These are phyloP conservation scores for Lonicera japonica DNA, from an alignment of 129 eudicot genomes.

Conservation along the genomic window DNA sequence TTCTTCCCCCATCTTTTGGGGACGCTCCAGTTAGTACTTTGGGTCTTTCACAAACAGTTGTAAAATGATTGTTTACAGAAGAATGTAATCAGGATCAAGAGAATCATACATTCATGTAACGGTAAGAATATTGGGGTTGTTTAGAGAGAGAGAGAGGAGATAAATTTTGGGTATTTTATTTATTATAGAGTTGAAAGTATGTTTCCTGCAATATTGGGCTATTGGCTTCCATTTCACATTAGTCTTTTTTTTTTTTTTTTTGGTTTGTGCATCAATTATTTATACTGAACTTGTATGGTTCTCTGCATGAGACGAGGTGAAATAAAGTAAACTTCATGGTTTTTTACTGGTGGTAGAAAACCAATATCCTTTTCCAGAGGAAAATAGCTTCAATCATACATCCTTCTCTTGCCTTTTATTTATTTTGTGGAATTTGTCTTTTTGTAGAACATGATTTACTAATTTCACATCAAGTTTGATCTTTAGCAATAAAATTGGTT, in stretches of 20 bases:
- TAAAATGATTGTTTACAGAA: conserved; percentile 4
- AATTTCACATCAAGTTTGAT: no score
- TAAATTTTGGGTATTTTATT: conserved; percentile 6
- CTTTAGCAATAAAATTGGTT: no score
- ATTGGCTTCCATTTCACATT: background rate
- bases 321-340: background rate
- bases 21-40: background rate
- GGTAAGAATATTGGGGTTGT: background rate
- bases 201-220: background rate
- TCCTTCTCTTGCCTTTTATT: no score
- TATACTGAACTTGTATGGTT: background rate
- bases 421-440: no score
- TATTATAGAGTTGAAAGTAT: background rate
- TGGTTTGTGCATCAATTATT: background rate
- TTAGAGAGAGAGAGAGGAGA: background rate
- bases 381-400: no score
- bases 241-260: background rate
- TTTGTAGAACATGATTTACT: no score
- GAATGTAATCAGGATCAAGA: background rate
- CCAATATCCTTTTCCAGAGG: no score
- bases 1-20: background rate
- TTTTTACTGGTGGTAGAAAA: no score
- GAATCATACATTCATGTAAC: conserved; percentile 3
- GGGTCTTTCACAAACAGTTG: background rate
- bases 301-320: background rate